A percentile compares a stretch with the other conserved stretches of the same genome.
These are phyloP conservation scores for Trichosporon sp. DNA, from an alignment of 1,284 basidiomycete genomes.

Conservation along the genomic window DNA sequence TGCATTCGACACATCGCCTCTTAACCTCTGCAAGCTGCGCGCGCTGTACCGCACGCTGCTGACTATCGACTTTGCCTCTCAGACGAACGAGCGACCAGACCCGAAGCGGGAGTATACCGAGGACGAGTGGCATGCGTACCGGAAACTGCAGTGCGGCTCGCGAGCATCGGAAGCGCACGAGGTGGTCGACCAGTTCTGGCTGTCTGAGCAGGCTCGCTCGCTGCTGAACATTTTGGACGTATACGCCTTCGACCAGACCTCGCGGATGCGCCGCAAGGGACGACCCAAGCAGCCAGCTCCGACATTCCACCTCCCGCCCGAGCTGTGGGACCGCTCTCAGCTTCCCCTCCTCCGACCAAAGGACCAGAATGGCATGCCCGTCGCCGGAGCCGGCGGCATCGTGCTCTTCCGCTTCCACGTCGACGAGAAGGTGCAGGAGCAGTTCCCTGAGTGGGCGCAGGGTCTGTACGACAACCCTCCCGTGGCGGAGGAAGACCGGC, in stretches of 20 bases:
- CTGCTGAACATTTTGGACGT: conserved; percentile 37
- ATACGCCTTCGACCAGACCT: conserved; percentile 29
- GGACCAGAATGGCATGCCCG: conserved; percentile 34
- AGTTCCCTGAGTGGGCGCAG: conserved; percentile 40
- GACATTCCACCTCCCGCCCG: conserved; percentile 40
- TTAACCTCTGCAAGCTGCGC: conserved; percentile 40
- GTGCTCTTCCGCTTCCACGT: conserved; percentile 45
- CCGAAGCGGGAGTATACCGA: conserved; percentile 35
- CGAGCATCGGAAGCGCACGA: conserved; percentile 37
- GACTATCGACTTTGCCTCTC: conserved; percentile 42
- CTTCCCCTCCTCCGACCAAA: conserved; percentile 36
- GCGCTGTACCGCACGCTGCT: conserved; percentile 44
- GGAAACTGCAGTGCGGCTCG: conserved; percentile 28
- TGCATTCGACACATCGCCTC: conserved; percentile 40
- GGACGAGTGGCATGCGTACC: conserved; percentile 43
- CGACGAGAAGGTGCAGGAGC: conserved; percentile 32
- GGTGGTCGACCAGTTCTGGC: conserved; percentile 43
- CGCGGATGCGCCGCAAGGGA: conserved; percentile 34
- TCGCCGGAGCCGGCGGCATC: conserved; percentile 29
- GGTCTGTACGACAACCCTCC: conserved; percentile 45
- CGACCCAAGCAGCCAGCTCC: conserved; percentile 41
- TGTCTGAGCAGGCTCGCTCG: conserved; percentile 28
- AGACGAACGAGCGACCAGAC: conserved; percentile 41
- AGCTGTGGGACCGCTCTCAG: conserved; percentile 35
- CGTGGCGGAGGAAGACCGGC: conserved; percentile 32